Evolutionary conservation across 225 moss, liverwort and hornwort species (phyloP).

Genomic region (Sphagnum tenellum): DNA sequence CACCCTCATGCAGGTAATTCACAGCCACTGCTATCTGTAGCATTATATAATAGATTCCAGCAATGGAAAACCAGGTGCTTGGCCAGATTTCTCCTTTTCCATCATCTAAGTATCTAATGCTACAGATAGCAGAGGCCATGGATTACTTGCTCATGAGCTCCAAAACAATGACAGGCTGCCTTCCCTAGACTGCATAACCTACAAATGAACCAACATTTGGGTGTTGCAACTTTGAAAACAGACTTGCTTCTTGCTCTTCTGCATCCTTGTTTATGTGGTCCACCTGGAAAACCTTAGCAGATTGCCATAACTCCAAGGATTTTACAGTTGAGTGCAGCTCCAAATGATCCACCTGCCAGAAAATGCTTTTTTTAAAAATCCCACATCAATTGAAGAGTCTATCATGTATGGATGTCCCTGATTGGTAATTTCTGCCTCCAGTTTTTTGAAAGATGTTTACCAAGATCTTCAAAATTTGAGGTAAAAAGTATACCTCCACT

Average conservation of each 20-base stretch:
- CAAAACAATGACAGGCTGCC: slow-evolving; percentile 21
- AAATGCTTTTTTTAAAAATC: slow-evolving; percentile 16
- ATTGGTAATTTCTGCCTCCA: too few relatives aligned
- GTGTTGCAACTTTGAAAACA: slow-evolving; percentile 22
- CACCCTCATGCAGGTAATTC: slow-evolving; percentile 38
- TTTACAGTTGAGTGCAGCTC: slow-evolving; percentile 34
- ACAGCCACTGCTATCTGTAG: slow-evolving; percentile 31
- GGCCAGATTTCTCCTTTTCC: slow-evolving; percentile 1
- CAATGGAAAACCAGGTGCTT: slow-evolving; percentile 11
- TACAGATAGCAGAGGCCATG: not conserved
- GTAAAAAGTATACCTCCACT: too few relatives aligned
- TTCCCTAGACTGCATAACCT: slow-evolving; percentile 19
- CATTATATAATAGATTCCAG: slow-evolving; percentile 28
- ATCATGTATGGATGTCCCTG: too few relatives aligned
- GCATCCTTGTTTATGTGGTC: slow-evolving; percentile 10
- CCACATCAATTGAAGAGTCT: not conserved
- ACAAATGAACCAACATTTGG: slow-evolving; percentile 40
- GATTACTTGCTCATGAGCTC: slow-evolving; percentile 27
- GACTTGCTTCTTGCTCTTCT: slow-evolving; percentile 19
- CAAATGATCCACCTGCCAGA: slow-evolving; percentile 19
- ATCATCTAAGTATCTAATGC: slow-evolving; percentile 11
- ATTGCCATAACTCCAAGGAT: slow-evolving; percentile 29
- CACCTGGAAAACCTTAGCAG: slow-evolving; percentile 18
- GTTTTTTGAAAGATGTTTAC: too few relatives aligned
- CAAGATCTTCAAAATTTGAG: too few relatives aligned